Evolutionary conservation across 1,139 yeast species (phyloP), one percentile per base, ranked within the genome.

Genomic region (Sugiyamaella neomexicana): DNA sequence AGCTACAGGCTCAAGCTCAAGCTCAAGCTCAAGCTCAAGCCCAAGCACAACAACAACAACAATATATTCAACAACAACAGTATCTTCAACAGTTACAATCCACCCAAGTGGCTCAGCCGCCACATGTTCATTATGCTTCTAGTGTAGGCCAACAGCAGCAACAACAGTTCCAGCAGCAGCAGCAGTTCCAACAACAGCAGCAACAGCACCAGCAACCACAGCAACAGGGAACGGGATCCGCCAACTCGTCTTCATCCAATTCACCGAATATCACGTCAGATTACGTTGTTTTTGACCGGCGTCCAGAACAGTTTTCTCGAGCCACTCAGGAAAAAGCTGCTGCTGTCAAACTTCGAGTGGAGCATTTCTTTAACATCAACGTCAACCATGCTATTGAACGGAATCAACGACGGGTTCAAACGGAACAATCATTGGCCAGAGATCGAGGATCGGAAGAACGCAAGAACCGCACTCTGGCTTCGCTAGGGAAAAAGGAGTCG

Each of bases 221-320:
- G 17, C 44, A 40, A n/a, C 29, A 20, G 46, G n/a, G 13, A 16
- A 16, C 46, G 5, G 15, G 23, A n/a, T 15, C 23, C 29, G 34
- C 34, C 23, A 27, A 17, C 25, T 32, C 46, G 12, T 27, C 42
- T n/a, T 5, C 42, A 15, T 15, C 42, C 17, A 32, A 12, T 17
- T 41, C 41, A 8, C 46, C 34, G 5, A 25, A 17, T 20, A 13
- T 25, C 41, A 52, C 55, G 16, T 54, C 61, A 13, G 72, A 70
- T 52, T 85, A 85, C 62, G 89, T 86, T 54, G 80, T 83, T 65
- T 87, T 91, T 72, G 91, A 86, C 65, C 82, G 98, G 61, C 90
- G 88, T 65, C 97, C 98, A 0, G 95, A 87, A 60, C 75, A 80
- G 63, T 75, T 83, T 59, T 73, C 79, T 42, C 76, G 78, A 55